Base-by-base conservation (phyloP, 305 asterid genomes). In the Fraxinus ornus region DNA sequence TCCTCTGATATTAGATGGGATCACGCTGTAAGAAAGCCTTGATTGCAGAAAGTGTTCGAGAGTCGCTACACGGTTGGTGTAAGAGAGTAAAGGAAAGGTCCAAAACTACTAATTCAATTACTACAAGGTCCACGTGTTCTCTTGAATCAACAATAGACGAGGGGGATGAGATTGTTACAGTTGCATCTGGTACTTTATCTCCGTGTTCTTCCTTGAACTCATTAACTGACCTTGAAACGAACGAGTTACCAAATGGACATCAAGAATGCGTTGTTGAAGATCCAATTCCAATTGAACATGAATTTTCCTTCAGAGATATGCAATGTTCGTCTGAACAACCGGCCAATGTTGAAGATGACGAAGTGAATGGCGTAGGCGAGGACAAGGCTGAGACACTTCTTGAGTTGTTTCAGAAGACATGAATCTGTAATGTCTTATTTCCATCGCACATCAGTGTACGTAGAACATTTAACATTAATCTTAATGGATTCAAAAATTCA, bases 31-130 rank as follows among this genome's bases (percentile, higher is more conserved):
- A 90, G 88, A 95, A 94, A 86, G 98, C 99, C 2, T 75, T 95
- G 86, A 89, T 95, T 0, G 98, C 98, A 3, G 99, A 95, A 81
- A 95, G 96, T 49, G 98, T 94, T 26, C 87, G 98, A 7, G 93
- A 91, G 0, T 95, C 97, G 0, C 85, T 95, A n/a, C 97, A 95
- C 81, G 92, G 95, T 85, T 95, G 98, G 99, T 94, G 98, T 41
- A 95, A 92, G 92, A 89, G 99, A 80, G 99, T 92, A 79, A 94
- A 92, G 86, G 91, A 84, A 44, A 89, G 91, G 82, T 92, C 97
- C 12, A 95, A 85, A 86, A 81, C 93, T 0, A 37, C 87, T 30
- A 93, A 87, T 60, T 94, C 98, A 0, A 78, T 95, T 57, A 80
- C 99, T 8, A 94, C 97, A 7, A 88, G 98, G 84, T 94, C 97